Base-by-base conservation (phyloP, 139 green algal species). In the Tetradesmus lagerheimii region DNA sequence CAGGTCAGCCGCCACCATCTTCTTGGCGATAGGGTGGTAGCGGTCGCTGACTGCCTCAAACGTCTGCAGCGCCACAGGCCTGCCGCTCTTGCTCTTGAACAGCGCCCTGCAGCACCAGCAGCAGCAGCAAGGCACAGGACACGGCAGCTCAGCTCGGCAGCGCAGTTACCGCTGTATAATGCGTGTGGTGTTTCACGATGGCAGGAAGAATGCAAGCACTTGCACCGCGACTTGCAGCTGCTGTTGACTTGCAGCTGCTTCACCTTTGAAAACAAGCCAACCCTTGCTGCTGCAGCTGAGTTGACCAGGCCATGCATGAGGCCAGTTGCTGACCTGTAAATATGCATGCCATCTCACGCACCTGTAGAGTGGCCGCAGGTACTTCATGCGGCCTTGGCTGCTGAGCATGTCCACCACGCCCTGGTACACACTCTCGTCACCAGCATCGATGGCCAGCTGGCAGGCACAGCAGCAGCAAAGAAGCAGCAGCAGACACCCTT, bases 11-110 rank as follows among this genome's bases (percentile, higher is more conserved):
- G 92, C 94, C 74, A 97, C 94, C 97, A 98, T 97, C 91, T 98
- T 98, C 64, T 86, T 80, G 0, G 95, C 95, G 71, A 99, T 98
- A 15, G 97, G 96, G 90, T 99, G 97, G 89, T 99, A 99, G 8
- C 20, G 83, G 25, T 27, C 23, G 0, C 87, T 74, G 18, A 83
- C 38, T 2, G 79, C 50, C 43, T 92, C 4, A 62, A 99, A 99
- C 0, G 95, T 96, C 34, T 96, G 62, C 29, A 94, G 41, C 5
- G 95, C 96, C 37, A 92, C n/a, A 34, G 93, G 80, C 89, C 62
- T 86, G 80, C 91, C 92, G 78, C 90, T 91, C 38, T 90, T 93
- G 79, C 89, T 95, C 31, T 41, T 57, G 77, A 78, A 87, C 80
- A 98, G 84, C 37, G 93, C 92, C 31, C 93, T 93, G 93, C 96